phyloP scores from a whole-genome alignment of 148 eudicot genomes.

The Chenopodium formosanum region DNA sequence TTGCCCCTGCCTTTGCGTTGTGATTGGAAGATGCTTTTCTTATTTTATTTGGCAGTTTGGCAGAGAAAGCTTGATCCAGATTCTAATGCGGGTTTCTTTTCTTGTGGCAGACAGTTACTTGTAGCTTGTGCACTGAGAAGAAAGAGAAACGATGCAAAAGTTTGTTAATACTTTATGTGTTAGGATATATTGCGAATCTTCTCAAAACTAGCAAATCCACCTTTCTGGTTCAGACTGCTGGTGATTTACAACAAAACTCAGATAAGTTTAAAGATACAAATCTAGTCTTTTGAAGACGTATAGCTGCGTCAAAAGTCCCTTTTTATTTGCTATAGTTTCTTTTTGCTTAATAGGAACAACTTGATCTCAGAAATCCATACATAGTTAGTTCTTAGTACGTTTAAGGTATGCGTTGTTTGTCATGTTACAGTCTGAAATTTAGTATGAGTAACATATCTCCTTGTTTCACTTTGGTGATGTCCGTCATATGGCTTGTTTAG shows the following conservation, averaged over 20 bases:
- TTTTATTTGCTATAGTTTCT: background rate
- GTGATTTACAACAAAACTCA: constrained; percentile 10
- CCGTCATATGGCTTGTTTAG: background rate
- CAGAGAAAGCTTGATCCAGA: background rate
- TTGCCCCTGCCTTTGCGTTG: constrained; percentile 1
- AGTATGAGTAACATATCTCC: background rate
- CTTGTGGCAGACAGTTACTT: constrained; percentile 30
- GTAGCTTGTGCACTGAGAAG: constrained; percentile 14
- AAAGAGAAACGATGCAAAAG: background rate
- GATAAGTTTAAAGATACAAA: constrained; percentile 15
- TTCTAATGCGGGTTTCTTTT: constrained; percentile 3
- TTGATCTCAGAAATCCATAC: background rate
- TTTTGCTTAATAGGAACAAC: constrained; percentile 1
- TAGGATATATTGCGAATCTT: constrained; percentile 6
- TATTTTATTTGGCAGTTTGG: background rate
- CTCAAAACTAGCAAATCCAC: constrained; percentile 11
- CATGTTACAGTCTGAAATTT: background rate
- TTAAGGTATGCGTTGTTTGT: background rate
- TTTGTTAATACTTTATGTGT: constrained; percentile 24
- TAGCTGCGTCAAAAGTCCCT: background rate
- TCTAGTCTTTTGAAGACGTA: constrained; percentile 1
- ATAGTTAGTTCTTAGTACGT: background rate
- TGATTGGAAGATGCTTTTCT: background rate
- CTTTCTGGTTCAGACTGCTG: background rate
- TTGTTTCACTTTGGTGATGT: background rate